These are phyloP conservation scores for Pichia sp. DNA, from an alignment of 1,139 yeast genomes.

Conservation along the genomic window DNA sequence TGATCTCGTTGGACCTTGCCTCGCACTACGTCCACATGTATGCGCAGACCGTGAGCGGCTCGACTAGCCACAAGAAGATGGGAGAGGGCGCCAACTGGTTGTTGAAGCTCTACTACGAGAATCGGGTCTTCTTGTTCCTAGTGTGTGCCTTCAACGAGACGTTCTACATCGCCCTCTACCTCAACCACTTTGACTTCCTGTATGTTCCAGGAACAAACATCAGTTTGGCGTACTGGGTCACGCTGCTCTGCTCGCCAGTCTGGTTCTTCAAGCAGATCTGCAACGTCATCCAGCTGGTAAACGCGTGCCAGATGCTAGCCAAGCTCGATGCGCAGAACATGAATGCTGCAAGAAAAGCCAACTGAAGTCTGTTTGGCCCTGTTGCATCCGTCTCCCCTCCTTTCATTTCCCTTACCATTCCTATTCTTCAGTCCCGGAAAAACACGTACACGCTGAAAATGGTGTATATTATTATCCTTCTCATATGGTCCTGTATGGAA, in stretches of 20 bases:
- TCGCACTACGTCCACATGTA: slow-evolving; percentile 99
- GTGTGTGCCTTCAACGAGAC: slow-evolving; percentile 92
- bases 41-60: slow-evolving; percentile 79
- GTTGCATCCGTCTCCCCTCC: not conserved
- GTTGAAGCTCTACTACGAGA: slow-evolving; percentile 80
- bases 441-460: not conserved
- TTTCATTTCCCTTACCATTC: not conserved
- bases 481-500: not conserved
- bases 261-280: slow-evolving; percentile 91
- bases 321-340: slow-evolving; percentile 66
- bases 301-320: slow-evolving; percentile 82
- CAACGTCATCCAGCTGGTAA: slow-evolving; percentile 79
- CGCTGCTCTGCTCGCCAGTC: slow-evolving; percentile 68
- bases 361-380: not conserved
- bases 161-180: slow-evolving; percentile 84
- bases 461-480: not conserved
- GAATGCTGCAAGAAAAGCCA: slow-evolving; percentile 14
- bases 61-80: slow-evolving; percentile 79
- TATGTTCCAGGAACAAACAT: slow-evolving; percentile 36
- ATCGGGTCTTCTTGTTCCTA: slow-evolving; percentile 73
- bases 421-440: not conserved
- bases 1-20: slow-evolving; percentile 84
- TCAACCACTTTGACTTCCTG: slow-evolving; percentile 58
- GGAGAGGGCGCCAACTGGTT: slow-evolving; percentile 67
- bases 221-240: slow-evolving; percentile 65